A percentile compares a stretch with the other conserved stretches of the same genome.
Conservation (phyloP, 2,329 filamentous ascomycete species). For the Penicillium sp. region DNA sequence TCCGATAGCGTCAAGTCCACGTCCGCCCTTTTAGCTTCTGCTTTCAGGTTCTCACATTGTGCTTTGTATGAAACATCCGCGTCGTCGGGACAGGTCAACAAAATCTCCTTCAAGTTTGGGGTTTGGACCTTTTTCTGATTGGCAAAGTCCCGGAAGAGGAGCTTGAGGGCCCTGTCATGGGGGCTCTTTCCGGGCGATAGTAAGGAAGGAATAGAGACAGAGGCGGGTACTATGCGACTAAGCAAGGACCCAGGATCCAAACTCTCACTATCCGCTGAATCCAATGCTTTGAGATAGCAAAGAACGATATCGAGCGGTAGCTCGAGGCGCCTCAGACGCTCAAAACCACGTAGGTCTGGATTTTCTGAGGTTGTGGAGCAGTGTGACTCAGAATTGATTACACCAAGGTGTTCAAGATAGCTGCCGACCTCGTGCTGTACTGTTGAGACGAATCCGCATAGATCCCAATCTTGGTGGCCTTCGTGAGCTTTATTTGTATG, state of each 20-base stretch:
- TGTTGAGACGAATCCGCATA: constrained; percentile 19
- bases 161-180: constrained; percentile 17
- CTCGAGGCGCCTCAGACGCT: constrained; percentile 15
- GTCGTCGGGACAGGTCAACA: not conserved
- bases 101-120: not conserved
- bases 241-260: constrained; percentile 4
- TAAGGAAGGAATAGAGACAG: constrained; percentile 13
- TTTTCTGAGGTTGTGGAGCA: constrained; percentile 17
- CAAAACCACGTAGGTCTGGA: constrained; percentile 17
- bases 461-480: constrained; percentile 15
- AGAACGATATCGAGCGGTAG: constrained; percentile 16
- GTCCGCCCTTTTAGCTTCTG: not conserved
- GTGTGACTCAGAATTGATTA: constrained; percentile 10
- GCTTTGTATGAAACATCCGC: constrained; percentile 2
- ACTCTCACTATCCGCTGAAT: constrained; percentile 1
- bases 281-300: constrained; percentile 10
- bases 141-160: constrained; percentile 18
- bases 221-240: constrained; percentile 12
- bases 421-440: constrained; percentile 17
- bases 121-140: constrained; percentile 9
- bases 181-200: constrained; percentile 8
- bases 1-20: not conserved
- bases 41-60: constrained; percentile 1
- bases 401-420: constrained; percentile 18
- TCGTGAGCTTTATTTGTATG: constrained; percentile 5